Percentiles rank a stretch among this genome's conserved stretches.
These are phyloP conservation scores for Metschnikowia koreensis DNA, from an alignment of 805 yeast genomes.

Conservation along the genomic window DNA sequence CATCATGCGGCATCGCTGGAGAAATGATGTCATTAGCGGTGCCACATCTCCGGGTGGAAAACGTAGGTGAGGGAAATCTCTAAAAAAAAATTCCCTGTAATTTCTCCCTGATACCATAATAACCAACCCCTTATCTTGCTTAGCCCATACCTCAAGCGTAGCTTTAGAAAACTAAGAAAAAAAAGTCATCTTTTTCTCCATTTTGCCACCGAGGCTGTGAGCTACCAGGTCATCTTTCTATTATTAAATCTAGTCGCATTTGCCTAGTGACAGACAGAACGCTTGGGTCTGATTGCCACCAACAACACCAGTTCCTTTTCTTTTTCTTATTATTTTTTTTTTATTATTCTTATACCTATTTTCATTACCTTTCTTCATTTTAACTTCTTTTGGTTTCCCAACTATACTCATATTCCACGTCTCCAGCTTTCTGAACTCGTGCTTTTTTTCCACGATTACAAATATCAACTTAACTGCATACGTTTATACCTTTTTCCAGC, in stretches of 20 bases:
- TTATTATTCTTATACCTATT: too few relatives aligned
- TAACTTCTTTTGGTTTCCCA: neutral
- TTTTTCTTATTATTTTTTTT: too few relatives aligned
- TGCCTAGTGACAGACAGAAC: neutral
- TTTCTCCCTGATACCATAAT: neutral
- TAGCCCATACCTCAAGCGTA: neutral
- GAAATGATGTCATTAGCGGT: slow-evolving; percentile 7
- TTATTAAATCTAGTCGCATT: neutral
- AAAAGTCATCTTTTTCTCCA: neutral
- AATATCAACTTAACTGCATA: neutral
- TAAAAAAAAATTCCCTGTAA: neutral
- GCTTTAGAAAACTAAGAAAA: neutral
- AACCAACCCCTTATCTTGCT: neutral
- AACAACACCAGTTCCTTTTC: neutral
- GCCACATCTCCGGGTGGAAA: slow-evolving; percentile 7
- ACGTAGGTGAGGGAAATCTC: slow-evolving; percentile 2
- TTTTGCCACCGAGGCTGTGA: slow-evolving; percentile 8
- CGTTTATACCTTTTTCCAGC: neutral
- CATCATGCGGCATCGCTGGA: slow-evolving; percentile 5
- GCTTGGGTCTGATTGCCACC: neutral
- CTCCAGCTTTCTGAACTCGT: neutral
- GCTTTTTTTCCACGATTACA: neutral
- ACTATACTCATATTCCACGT: neutral
- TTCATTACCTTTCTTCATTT: neutral
- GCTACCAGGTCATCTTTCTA: neutral